phyloP scores from a whole-genome alignment of 768 basidiomycete genomes.

The Candolleomyces eurysporus region DNA sequence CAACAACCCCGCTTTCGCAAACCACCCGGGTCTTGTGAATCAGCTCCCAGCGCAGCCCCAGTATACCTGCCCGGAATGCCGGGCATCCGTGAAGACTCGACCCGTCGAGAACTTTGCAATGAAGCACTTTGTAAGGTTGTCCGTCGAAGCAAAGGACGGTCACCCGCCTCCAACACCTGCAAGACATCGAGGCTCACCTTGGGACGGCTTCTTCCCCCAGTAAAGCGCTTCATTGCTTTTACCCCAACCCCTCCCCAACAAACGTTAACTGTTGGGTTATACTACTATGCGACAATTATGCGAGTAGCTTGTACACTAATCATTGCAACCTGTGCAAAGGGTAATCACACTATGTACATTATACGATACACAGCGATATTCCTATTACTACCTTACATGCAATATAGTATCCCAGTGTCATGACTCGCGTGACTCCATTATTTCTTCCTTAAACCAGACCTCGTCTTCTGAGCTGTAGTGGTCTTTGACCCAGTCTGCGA shows the following conservation, averaged over 20 bases:
- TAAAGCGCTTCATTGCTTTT: slow-evolving; percentile 12
- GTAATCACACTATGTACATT: too few relatives aligned
- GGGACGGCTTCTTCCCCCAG: slow-evolving; percentile 48
- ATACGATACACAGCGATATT: too few relatives aligned
- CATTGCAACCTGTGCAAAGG: too few relatives aligned
- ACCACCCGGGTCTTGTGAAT: not conserved
- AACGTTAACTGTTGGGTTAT: too few relatives aligned
- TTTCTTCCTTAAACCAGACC: slow-evolving; percentile 24
- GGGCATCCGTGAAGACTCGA: slow-evolving; percentile 42
- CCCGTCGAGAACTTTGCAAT: slow-evolving; percentile 63
- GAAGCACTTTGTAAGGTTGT: slow-evolving; percentile 51
- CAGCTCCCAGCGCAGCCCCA: slow-evolving; percentile 39
- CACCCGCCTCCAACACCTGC: slow-evolving; percentile 31
- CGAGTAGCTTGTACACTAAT: too few relatives aligned
- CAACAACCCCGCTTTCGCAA: not conserved
- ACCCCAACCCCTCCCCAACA: not conserved
- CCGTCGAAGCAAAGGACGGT: slow-evolving; percentile 51
- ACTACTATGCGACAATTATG: too few relatives aligned
- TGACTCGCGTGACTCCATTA: not conserved
- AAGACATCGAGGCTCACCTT: slow-evolving; percentile 24
- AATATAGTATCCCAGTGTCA: not conserved
- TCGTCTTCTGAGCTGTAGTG: slow-evolving; percentile 25
- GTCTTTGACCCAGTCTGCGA: slow-evolving; percentile 14
- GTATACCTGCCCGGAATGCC: slow-evolving; percentile 70
- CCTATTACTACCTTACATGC: not conserved